phyloP scores from a whole-genome alignment of 306 rosid species.

The Datisca glomerata region DNA sequence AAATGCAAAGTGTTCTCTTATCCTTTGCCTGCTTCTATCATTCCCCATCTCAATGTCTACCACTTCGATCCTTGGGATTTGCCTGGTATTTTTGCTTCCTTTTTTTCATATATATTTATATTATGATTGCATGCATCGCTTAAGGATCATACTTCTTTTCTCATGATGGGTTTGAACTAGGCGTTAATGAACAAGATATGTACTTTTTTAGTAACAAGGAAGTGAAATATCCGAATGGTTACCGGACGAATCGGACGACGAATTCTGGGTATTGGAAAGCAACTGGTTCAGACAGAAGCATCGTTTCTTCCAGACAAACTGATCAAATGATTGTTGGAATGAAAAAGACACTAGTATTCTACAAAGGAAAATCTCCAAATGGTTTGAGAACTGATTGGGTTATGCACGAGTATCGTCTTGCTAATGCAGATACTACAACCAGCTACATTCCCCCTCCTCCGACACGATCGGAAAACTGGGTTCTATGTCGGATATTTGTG shows the following conservation, averaged over 20 bases:
- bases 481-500: slow-evolving; percentile 51
- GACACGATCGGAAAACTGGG: slow-evolving; percentile 56
- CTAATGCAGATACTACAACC: slow-evolving; percentile 8
- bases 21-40: slow-evolving; percentile 74
- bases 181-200: slow-evolving; percentile 28
- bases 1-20: slow-evolving; percentile 57
- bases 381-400: slow-evolving; percentile 57
- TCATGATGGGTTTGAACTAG: background rate
- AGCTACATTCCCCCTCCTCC: background rate
- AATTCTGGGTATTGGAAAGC: slow-evolving; percentile 83
- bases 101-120: background rate
- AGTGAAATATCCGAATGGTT: slow-evolving; percentile 42
- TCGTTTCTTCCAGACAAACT: slow-evolving; percentile 24
- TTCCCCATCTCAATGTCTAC: slow-evolving; percentile 65
- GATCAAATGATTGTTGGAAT: slow-evolving; percentile 21
- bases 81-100: too few relatives aligned
- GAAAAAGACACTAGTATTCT: slow-evolving; percentile 60
- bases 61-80: slow-evolving; percentile 83
- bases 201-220: slow-evolving; percentile 63
- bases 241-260: slow-evolving; percentile 50
- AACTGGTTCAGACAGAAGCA: slow-evolving; percentile 56
- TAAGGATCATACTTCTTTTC: background rate
- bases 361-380: slow-evolving; percentile 39
- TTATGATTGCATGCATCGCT: background rate
- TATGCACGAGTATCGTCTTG: slow-evolving; percentile 78